phyloP scores from a whole-genome alignment of 257 asterid genomes.

The Scutellaria baicalensis region DNA sequence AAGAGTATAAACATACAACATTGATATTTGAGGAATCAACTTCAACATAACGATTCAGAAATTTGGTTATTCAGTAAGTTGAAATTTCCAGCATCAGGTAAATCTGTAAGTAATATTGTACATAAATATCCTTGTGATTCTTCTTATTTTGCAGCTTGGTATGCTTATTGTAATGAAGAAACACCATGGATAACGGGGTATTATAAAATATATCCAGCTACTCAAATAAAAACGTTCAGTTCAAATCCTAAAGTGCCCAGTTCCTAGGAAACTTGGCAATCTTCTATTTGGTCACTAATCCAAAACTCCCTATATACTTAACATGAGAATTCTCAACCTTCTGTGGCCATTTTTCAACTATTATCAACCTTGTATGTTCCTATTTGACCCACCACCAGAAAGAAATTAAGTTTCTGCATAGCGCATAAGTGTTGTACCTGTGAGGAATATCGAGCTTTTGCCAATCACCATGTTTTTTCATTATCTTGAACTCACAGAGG shows the following conservation, averaged over 20 bases:
- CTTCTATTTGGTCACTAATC: neutral
- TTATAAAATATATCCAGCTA: neutral
- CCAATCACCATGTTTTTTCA: slow-evolving; percentile 73
- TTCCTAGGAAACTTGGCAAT: neutral
- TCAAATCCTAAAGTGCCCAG: too few relatives aligned
- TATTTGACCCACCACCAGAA: neutral
- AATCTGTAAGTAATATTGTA: neutral
- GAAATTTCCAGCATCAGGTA: neutral
- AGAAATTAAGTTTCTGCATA: neutral
- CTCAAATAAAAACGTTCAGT: neutral
- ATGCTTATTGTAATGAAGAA: neutral
- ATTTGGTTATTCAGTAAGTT: neutral
- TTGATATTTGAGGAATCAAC: too few relatives aligned
- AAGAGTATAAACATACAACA: too few relatives aligned
- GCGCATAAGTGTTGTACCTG: slow-evolving; percentile 16
- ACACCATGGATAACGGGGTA: neutral
- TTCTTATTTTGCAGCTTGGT: neutral
- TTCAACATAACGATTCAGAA: neutral
- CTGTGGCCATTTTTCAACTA: neutral
- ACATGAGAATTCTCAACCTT: neutral
- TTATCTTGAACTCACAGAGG: slow-evolving; percentile 72
- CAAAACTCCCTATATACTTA: neutral
- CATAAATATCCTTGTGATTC: neutral
- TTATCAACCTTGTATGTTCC: neutral
- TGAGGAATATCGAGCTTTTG: slow-evolving; percentile 57